Evolutionary conservation across 2,329 filamentous ascomycete genomes (phyloP).

Genomic region (Apiospora marii): DNA sequence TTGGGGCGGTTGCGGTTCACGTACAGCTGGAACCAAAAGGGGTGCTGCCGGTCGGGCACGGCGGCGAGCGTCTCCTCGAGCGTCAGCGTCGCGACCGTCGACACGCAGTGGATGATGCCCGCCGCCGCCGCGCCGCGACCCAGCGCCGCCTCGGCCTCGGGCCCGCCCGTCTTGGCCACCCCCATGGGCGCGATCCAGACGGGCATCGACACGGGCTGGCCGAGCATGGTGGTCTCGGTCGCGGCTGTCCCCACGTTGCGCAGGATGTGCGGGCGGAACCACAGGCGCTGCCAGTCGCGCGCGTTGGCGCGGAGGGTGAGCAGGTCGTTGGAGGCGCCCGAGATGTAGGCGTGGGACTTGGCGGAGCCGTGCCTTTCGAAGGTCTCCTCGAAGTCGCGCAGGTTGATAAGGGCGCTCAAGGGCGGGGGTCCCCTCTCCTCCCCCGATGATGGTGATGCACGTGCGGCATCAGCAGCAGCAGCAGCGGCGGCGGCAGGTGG

Average conservation of each 20-base stretch:
- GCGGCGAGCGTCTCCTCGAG: background rate
- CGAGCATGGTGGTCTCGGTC: slow-evolving; percentile 26
- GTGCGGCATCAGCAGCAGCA: background rate
- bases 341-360: slow-evolving; percentile 26
- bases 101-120: slow-evolving; percentile 29
- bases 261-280: slow-evolving; percentile 28
- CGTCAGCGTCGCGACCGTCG: slow-evolving; percentile 27
- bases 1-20: slow-evolving; percentile 28
- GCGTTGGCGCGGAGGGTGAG: slow-evolving; percentile 25
- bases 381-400: slow-evolving; percentile 29
- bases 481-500: background rate
- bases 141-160: slow-evolving; percentile 28
- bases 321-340: slow-evolving; percentile 25
- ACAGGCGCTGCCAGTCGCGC: slow-evolving; percentile 23
- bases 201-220: slow-evolving; percentile 25
- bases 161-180: slow-evolving; percentile 27
- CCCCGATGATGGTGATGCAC: background rate
- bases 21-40: slow-evolving; percentile 31
- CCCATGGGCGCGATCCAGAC: slow-evolving; percentile 29
- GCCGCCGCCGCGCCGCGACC: slow-evolving; percentile 14
- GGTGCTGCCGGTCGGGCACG: slow-evolving; percentile 15
- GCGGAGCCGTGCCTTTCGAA: slow-evolving; percentile 25
- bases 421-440: slow-evolving; percentile 21
- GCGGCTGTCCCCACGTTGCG: slow-evolving; percentile 22
- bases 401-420: slow-evolving; percentile 27